Evolutionary conservation across 208 protist species (phyloP).

Genomic region (Crithidia fasciculata): DNA sequence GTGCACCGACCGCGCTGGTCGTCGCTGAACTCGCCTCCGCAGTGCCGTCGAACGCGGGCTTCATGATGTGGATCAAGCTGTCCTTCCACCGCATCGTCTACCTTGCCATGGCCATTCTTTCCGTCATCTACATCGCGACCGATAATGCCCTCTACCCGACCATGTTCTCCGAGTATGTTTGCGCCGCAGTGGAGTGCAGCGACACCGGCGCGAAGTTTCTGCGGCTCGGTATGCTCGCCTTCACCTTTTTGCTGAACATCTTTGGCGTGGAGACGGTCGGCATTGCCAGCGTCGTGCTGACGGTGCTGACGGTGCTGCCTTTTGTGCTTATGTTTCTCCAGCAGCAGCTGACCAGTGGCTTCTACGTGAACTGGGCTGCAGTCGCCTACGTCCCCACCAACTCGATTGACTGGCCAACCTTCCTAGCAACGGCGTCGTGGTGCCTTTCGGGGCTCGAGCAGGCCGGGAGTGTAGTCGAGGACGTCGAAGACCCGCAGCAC

Average conservation of each 20-base stretch:
- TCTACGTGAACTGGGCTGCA: slow-evolving; percentile 80
- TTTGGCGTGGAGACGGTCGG: slow-evolving; percentile 73
- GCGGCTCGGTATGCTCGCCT: slow-evolving; percentile 52
- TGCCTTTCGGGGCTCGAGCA: slow-evolving; percentile 85
- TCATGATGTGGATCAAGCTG: slow-evolving; percentile 82
- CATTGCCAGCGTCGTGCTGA: slow-evolving; percentile 58
- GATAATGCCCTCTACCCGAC: slow-evolving; percentile 84
- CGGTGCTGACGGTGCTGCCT: slow-evolving; percentile 57
- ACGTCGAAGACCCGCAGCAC: slow-evolving; percentile 63
- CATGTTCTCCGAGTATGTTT: slow-evolving; percentile 84
- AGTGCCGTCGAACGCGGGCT: slow-evolving; percentile 76
- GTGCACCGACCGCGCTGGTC: slow-evolving; percentile 63
- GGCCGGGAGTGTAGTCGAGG: slow-evolving; percentile 70
- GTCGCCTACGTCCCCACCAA: slow-evolving; percentile 57
- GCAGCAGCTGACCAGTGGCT: slow-evolving; percentile 53
- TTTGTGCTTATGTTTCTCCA: slow-evolving; percentile 71
- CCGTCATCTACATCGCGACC: slow-evolving; percentile 62
- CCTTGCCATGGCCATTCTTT: slow-evolving; percentile 69
- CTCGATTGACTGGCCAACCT: slow-evolving; percentile 68
- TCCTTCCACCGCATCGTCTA: slow-evolving; percentile 68
- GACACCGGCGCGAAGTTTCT: slow-evolving; percentile 24
- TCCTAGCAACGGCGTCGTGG: slow-evolving; percentile 83
- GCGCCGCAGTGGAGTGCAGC: slow-evolving; percentile 52
- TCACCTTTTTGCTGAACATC: slow-evolving; percentile 71
- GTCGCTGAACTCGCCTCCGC: slow-evolving; percentile 78